Base-by-base conservation (phyloP, 202 grass and related monocot genomes). In the Elaeis oleifera region DNA sequence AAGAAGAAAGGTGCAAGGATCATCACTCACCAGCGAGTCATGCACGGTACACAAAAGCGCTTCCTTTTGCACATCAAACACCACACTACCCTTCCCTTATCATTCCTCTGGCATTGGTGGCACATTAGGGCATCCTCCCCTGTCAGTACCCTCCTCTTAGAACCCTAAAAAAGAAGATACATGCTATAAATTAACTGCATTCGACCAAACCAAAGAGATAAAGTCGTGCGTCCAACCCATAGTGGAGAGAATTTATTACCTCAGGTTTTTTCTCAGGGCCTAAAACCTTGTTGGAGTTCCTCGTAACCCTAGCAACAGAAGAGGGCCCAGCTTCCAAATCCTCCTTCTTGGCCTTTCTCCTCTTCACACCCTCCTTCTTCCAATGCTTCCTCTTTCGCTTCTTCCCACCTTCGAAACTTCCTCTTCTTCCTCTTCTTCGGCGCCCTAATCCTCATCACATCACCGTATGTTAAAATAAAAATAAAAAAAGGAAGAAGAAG, bases 31-130 rank as follows among this genome's bases (percentile, higher is more conserved):
- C 90, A 95, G 65, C 17, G 61, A 5, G 24, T 27, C 13, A 87
- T 90, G 65, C 90, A 95, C 49, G 58, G 54, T 8, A 39, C 18
- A 69, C 90, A 90, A 66, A 71, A 90, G 27, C 78, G 69, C 28
- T 88, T 96, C 24, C 19, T 85, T 0, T 67, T 54, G 76, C 90
- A 96, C 13, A 17, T 32, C 49, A 64, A 67, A 59, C 90, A 96
- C 63, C 26, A 22, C 21, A 88, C 59, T 14, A 95, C 86, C 56
- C 62, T 75, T 32, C 51, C 75, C 51, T 90, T 90, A 23, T 89
- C 76, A 49, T 87, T 90, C 65, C 78, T 82, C 20, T 87, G 77
- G 65, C 90, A 95, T 21, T 95, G 90, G 58, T 95, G 86, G 61
- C 90, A 95, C 71, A 81, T 90, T 25, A 65, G 62, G 1, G 71